Conservation (phyloP, 2,329 filamentous ascomycete genomes). For the Xylaria sp. region DNA sequence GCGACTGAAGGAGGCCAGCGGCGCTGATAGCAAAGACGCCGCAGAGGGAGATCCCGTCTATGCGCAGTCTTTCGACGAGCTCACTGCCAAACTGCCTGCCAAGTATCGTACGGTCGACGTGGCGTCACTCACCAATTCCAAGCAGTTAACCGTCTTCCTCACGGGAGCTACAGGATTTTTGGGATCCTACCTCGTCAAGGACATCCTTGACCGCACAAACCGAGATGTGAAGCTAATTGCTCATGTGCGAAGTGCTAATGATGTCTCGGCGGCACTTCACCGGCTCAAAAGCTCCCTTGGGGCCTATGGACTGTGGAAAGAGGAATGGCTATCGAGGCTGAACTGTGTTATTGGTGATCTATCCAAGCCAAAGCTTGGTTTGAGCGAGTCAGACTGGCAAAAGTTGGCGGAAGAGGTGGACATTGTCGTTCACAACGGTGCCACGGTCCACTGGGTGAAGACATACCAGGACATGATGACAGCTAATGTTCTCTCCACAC, state of each 20-base stretch:
- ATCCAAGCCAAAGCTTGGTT: conserved; percentile 64
- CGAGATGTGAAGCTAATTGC: conserved; percentile 59
- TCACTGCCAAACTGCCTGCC: conserved; percentile 37
- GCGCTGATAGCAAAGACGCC: conserved; percentile 10
- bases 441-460: conserved; percentile 72
- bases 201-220: conserved; percentile 54
- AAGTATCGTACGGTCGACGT: conserved; percentile 34
- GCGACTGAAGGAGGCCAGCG: not conserved
- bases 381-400: conserved; percentile 63
- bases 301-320: conserved; percentile 75
- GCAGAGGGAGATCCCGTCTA: conserved; percentile 42
- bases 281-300: conserved; percentile 63
- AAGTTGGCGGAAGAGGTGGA: conserved; percentile 61
- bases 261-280: conserved; percentile 52
- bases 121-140: conserved; percentile 8
- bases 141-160: conserved; percentile 47
- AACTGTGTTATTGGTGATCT: conserved; percentile 69
- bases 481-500: conserved; percentile 74
- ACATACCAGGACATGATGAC: conserved; percentile 63
- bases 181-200: conserved; percentile 71
- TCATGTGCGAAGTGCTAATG: conserved; percentile 65
- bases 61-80: conserved; percentile 44
- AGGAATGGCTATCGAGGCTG: conserved; percentile 61
- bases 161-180: conserved; percentile 90
- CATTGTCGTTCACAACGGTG: conserved; percentile 76